Conservation (phyloP, 441 rosid species). For the Breynia disticha region DNA sequence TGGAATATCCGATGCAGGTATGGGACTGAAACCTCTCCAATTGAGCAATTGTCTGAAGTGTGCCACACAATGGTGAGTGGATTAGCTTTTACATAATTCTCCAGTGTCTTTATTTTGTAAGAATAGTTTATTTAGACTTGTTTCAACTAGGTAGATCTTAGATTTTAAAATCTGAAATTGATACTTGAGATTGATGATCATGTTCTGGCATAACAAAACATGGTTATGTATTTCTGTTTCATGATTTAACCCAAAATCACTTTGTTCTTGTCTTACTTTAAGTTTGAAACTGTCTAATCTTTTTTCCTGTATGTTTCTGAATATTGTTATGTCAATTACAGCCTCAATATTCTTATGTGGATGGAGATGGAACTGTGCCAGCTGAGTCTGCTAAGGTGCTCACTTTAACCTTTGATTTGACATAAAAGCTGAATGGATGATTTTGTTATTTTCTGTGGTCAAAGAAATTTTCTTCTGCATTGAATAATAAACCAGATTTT, state of each 20-base stretch:
- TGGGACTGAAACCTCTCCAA: slow-evolving; percentile 63
- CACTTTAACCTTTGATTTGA: slow-evolving; percentile 4
- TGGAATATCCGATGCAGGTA: slow-evolving; percentile 36
- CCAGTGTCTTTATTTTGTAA: background rate
- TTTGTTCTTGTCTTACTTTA: too few relatives aligned
- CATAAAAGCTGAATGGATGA: background rate
- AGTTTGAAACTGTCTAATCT: background rate
- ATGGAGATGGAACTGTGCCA: slow-evolving; percentile 93
- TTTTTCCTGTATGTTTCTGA: background rate
- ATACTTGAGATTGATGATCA: too few relatives aligned
- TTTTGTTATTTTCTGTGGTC: background rate
- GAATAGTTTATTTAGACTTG: background rate
- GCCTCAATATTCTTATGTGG: slow-evolving; percentile 71
- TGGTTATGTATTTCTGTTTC: too few relatives aligned
- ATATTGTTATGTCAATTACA: slow-evolving; percentile 19
- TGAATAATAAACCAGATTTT: background rate
- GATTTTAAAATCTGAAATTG: background rate
- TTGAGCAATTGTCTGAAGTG: slow-evolving; percentile 67
- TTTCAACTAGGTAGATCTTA: background rate
- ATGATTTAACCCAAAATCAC: too few relatives aligned
- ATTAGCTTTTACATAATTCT: slow-evolving; percentile 10
- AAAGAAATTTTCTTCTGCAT: background rate
- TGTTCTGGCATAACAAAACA: too few relatives aligned
- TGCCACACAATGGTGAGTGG: slow-evolving; percentile 66
- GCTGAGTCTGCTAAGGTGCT: slow-evolving; percentile 69